A percentile compares a stretch with the other conserved stretches of the same genome.
Evolutionary conservation across 768 basidiomycete genomes (phyloP).

Genomic region (Suillus bovinus): DNA sequence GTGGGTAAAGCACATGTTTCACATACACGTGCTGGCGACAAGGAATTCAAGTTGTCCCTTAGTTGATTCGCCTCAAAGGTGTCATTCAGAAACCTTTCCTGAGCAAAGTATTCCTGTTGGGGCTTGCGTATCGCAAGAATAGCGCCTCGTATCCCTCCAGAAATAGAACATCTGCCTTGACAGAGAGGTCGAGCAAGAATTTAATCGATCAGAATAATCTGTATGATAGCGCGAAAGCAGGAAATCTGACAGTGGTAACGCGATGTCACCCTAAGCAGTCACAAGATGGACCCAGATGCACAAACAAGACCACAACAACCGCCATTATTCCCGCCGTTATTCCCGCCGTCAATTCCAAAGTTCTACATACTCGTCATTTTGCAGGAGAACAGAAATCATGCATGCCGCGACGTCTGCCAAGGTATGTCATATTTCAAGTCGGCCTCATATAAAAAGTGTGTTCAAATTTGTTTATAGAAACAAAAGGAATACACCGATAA

Average conservation of each 20-base stretch:
- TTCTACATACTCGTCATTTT: not conserved
- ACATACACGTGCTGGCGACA: not conserved
- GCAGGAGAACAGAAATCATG: slow-evolving; percentile 11
- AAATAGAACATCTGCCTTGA: not conserved
- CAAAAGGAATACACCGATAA: slow-evolving; percentile 49
- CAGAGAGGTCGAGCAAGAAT: not conserved
- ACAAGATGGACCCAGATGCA: too few species aligned
- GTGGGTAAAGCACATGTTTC: not conserved
- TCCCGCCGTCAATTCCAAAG: not conserved
- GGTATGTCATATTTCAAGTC: slow-evolving; percentile 16
- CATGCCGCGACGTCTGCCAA: slow-evolving; percentile 32
- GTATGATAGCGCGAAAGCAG: too few species aligned
- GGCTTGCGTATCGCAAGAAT: not conserved
- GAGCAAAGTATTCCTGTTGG: not conserved
- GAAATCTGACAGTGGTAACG: too few species aligned
- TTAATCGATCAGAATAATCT: not conserved
- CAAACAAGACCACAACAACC: too few species aligned
- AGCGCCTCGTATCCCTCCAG: not conserved
- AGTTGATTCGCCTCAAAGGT: not conserved
- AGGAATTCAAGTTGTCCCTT: not conserved
- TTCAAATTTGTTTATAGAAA: slow-evolving; percentile 36
- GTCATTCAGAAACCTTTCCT: not conserved
- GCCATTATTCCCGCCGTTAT: too few species aligned
- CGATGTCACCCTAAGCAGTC: too few species aligned
- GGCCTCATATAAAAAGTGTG: not conserved